Conservation (phyloP, 257 asterid species). For the Coffea canephora region DNA sequence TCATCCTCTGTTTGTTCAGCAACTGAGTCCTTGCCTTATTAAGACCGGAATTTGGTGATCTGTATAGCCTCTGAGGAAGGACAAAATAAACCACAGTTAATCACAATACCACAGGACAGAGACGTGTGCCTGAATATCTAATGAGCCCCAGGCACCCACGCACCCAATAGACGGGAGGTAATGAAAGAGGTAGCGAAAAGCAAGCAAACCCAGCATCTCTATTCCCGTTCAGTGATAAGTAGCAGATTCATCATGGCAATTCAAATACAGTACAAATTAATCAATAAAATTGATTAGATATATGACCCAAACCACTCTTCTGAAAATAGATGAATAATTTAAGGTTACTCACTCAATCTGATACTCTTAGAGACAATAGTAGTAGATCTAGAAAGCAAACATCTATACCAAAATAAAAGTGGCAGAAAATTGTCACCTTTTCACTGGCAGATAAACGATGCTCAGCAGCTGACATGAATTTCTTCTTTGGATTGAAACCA, state of each 20-base stretch:
- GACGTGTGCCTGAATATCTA: not conserved
- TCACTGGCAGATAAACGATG: conserved; percentile 53
- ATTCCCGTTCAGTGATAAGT: not conserved
- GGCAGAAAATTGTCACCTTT: conserved; percentile 46
- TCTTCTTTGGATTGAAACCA: conserved; percentile 68
- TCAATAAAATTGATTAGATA: not conserved
- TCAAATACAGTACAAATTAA: not conserved
- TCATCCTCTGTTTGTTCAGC: conserved; percentile 71
- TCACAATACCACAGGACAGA: not conserved
- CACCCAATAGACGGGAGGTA: not conserved
- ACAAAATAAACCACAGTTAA: not conserved
- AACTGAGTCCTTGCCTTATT: conserved; percentile 84
- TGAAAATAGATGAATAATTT: not conserved
- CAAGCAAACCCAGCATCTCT: not conserved
- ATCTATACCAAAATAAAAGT: not conserved
- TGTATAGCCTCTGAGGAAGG: conserved; percentile 59
- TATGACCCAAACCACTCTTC: not conserved
- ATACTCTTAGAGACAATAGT: not conserved
- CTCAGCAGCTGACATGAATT: conserved; percentile 37
- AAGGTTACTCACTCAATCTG: not conserved
- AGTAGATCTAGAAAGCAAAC: not conserved
- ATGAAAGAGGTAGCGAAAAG: not conserved
- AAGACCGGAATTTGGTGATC: conserved; percentile 72
- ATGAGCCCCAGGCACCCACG: no score
- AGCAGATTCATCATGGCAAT: not conserved